Conservation (phyloP, 352 stramenopile genomes). For the Phytophthora pini region DNA sequence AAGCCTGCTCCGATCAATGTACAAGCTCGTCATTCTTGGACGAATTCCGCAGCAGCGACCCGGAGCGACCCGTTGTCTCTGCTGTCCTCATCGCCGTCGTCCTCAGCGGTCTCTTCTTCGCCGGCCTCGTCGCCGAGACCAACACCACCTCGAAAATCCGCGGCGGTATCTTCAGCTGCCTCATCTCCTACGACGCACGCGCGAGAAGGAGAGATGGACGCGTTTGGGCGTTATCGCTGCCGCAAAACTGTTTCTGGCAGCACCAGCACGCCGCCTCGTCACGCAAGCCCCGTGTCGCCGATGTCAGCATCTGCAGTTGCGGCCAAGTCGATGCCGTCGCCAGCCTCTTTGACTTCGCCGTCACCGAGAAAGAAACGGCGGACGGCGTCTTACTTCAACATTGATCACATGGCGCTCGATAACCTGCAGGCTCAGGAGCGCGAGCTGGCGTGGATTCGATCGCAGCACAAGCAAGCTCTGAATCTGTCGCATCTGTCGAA, state of each 20-base stretch:
- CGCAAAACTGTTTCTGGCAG: slow-evolving; percentile 22
- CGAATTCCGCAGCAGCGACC: not conserved
- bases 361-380: slow-evolving; percentile 33
- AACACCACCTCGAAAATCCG: slow-evolving; percentile 13
- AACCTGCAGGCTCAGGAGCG: slow-evolving; percentile 50
- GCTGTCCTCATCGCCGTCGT: slow-evolving; percentile 8
- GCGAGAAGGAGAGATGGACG: slow-evolving; percentile 15
- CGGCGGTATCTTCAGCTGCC: not conserved
- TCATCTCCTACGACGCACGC: not conserved
- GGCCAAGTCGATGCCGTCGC: slow-evolving; percentile 1
- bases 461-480: slow-evolving; percentile 35
- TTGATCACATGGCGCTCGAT: slow-evolving; percentile 34
- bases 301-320: slow-evolving; percentile 2
- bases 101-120: slow-evolving; percentile 15
- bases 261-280: not conserved
- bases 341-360: not conserved
- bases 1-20: slow-evolving; percentile 1
- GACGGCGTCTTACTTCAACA: slow-evolving; percentile 21
- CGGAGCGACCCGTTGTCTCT: slow-evolving; percentile 10
- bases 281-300: not conserved
- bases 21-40: not conserved
- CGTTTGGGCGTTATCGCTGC: slow-evolving; percentile 17
- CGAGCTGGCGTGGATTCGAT: slow-evolving; percentile 44
- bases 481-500: slow-evolving; percentile 7
- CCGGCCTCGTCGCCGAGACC: slow-evolving; percentile 13